These are phyloP conservation scores for Pleurotus djamor DNA, from an alignment of 768 basidiomycete species.

Conservation along the genomic window DNA sequence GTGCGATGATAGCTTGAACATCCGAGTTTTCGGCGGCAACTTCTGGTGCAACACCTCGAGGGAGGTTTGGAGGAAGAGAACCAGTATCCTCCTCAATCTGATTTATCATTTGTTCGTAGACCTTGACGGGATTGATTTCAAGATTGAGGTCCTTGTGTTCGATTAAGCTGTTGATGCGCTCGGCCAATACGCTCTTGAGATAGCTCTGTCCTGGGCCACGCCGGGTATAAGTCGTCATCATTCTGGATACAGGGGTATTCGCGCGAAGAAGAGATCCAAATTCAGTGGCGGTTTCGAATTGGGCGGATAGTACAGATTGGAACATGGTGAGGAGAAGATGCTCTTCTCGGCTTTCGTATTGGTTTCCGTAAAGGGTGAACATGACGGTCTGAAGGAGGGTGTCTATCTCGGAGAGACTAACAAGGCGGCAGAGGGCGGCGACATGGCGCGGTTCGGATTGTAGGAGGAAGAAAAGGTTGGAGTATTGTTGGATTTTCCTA, in stretches of 20 bases:
- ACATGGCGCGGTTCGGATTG: conserved; percentile 98
- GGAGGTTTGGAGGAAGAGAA: conserved; percentile 84
- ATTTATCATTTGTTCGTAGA: conserved; percentile 99
- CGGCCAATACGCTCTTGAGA: conserved; percentile 95
- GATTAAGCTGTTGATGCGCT: conserved; percentile 97
- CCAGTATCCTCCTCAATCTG: conserved; percentile 99
- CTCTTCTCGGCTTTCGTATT: conserved; percentile 98
- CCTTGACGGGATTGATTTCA: conserved; percentile 99
- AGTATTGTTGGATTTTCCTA: conserved; percentile 92
- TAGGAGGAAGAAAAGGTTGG: conserved; percentile 97
- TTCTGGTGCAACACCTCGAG: conserved; percentile 92
- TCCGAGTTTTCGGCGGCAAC: conserved; percentile 92
- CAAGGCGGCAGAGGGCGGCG: conserved; percentile 93
- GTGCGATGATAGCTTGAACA: conserved; percentile 97
- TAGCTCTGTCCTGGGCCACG: conserved; percentile 98
- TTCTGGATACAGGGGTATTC: conserved; percentile 98
- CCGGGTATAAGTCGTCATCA: conserved; percentile 99
- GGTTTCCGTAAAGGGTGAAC: conserved; percentile 99
- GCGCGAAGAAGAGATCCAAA: conserved; percentile 98
- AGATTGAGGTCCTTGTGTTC: conserved; percentile 99
- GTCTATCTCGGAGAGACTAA: conserved; percentile 95
- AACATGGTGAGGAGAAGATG: conserved; percentile 99
- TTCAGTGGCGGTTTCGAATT: conserved; percentile 98
- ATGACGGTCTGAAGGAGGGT: conserved; percentile 99
- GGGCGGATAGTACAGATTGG: conserved; percentile 96